A percentile compares a stretch with the other conserved stretches of the same genome.
Conservation (phyloP, 2,329 filamentous ascomycete species). For the Pseudogymnoascus sp. region DNA sequence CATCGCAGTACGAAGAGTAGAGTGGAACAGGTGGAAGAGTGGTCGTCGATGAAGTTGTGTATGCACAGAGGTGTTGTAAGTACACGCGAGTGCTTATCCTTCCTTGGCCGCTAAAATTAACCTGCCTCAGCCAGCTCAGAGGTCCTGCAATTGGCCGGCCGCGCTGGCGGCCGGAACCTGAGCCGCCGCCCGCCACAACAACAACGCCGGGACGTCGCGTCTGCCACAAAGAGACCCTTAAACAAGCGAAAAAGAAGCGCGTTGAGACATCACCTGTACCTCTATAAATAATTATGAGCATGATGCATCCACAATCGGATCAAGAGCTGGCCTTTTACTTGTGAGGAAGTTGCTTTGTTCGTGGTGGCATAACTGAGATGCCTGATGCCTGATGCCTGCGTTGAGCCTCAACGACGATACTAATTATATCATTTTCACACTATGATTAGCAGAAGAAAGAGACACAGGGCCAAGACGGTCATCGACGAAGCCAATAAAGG, state of each 20-base stretch:
- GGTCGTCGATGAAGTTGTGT: slow-evolving; percentile 4
- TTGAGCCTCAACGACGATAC: neutral
- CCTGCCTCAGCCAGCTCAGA: slow-evolving; percentile 2
- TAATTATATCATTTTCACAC: slow-evolving; percentile 1
- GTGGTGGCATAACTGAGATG: neutral
- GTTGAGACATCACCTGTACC: neutral
- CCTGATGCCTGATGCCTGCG: neutral
- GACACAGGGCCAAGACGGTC: slow-evolving; percentile 19
- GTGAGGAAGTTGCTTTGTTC: neutral
- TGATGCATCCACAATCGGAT: neutral
- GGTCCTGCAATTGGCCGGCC: neutral
- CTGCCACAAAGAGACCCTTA: slow-evolving; percentile 1
- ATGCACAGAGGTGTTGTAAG: slow-evolving; percentile 4
- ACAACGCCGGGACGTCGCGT: slow-evolving; percentile 4
- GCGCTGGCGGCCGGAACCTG: neutral
- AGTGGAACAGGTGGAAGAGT: neutral
- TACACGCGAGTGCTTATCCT: slow-evolving; percentile 8
- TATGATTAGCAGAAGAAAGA: slow-evolving; percentile 37
- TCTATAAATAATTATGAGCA: neutral
- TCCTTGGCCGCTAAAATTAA: slow-evolving; percentile 6
- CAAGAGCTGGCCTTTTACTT: neutral
- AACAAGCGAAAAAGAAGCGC: neutral
- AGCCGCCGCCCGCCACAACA: slow-evolving; percentile 4
- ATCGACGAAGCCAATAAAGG: slow-evolving; percentile 22
- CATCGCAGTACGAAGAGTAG: neutral